A percentile compares a stretch with the other conserved stretches of the same genome.
phyloP scores from a whole-genome alignment of 2,329 filamentous ascomycete species.

The Apiospora arundinis region DNA sequence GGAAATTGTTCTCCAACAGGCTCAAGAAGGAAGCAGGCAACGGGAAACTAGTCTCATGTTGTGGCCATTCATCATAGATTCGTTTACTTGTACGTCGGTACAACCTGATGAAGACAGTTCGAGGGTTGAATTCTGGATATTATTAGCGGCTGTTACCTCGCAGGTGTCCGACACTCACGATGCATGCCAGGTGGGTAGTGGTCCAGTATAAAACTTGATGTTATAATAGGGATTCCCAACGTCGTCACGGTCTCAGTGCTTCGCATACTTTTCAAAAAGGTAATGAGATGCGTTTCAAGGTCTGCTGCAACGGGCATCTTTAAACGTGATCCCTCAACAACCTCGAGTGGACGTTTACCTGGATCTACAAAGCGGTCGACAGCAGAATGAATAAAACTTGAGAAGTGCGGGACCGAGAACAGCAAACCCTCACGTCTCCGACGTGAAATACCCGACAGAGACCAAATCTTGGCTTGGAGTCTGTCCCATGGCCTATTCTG shows the following conservation, averaged over 20 bases:
- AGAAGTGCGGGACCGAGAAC: slow-evolving; percentile 19
- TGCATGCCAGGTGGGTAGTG: slow-evolving; percentile 21
- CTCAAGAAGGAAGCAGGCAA: not conserved
- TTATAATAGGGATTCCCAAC: slow-evolving; percentile 21
- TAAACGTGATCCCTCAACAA: slow-evolving; percentile 20
- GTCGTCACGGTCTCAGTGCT: not conserved
- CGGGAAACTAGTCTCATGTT: slow-evolving; percentile 17
- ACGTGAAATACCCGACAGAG: not conserved
- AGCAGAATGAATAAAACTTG: slow-evolving; percentile 18
- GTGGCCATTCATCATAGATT: slow-evolving; percentile 13
- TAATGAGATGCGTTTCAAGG: slow-evolving; percentile 15
- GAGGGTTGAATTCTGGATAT: slow-evolving; percentile 16
- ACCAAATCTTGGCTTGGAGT: slow-evolving; percentile 13
- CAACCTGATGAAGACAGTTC: slow-evolving; percentile 18
- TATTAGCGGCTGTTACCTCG: slow-evolving; percentile 3
- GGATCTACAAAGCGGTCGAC: slow-evolving; percentile 16
- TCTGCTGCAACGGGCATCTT: slow-evolving; percentile 15
- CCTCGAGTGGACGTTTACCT: slow-evolving; percentile 5
- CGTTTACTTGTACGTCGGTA: slow-evolving; percentile 15
- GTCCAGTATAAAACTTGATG: slow-evolving; percentile 20
- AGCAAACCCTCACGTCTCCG: slow-evolving; percentile 19
- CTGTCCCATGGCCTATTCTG: slow-evolving; percentile 2
- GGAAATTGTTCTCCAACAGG: slow-evolving; percentile 9
- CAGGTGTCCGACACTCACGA: slow-evolving; percentile 19
- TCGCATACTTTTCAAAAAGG: slow-evolving; percentile 15